These are phyloP conservation scores for Aquilaria agallochum DNA, from an alignment of 441 rosid species.

Conservation along the genomic window DNA sequence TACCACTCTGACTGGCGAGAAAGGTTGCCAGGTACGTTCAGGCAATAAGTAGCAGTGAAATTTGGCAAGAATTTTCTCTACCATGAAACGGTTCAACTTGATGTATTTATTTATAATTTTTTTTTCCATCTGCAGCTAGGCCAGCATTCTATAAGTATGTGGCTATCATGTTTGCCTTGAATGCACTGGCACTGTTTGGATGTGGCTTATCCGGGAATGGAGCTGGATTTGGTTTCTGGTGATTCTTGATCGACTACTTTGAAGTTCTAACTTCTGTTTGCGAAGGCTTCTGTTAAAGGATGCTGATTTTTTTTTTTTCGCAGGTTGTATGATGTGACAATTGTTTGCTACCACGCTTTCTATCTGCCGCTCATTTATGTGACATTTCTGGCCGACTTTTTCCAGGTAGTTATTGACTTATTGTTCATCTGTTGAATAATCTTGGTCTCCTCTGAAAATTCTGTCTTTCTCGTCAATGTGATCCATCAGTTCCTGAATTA, in stretches of 20 bases:
- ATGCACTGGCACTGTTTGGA: slow-evolving; percentile 58
- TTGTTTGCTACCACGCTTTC: slow-evolving; percentile 75
- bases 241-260: slow-evolving; percentile 16
- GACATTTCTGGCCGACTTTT: slow-evolving; percentile 88
- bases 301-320: slow-evolving; percentile 10
- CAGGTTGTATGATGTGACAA: slow-evolving; percentile 73
- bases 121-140: slow-evolving; percentile 52
- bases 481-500: too few species aligned
- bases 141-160: slow-evolving; percentile 86
- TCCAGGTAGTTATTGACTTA: slow-evolving; percentile 48
- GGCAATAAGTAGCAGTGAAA: background rate
- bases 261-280: background rate
- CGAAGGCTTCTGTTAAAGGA: background rate
- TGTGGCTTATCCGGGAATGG: slow-evolving; percentile 62
- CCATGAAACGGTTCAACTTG: background rate
- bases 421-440: background rate
- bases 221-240: slow-evolving; percentile 78
- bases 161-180: slow-evolving; percentile 53
- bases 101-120: background rate
- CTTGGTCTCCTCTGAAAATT: too few species aligned
- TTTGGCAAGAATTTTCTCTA: too few species aligned
- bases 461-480: too few species aligned
- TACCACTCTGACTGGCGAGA: slow-evolving; percentile 86
- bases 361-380: slow-evolving; percentile 81
- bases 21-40: slow-evolving; percentile 67